Evolutionary conservation across 805 yeast genomes (phyloP).

Genomic region (Teunomyces gatunensis): DNA sequence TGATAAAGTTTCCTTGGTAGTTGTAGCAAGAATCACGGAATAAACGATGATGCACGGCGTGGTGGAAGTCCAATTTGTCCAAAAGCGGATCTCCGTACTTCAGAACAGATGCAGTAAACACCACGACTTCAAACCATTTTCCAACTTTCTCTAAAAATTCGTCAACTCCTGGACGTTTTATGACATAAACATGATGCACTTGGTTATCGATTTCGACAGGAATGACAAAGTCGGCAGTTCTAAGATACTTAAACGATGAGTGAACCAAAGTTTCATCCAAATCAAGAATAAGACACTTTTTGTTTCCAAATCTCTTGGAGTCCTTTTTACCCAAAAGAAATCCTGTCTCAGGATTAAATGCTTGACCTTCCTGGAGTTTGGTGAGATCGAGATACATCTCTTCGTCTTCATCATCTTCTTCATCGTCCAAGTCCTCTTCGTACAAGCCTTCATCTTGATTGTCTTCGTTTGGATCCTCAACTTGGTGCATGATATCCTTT

Average conservation of each 20-base stretch:
- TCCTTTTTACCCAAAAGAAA: constrained; percentile 60
- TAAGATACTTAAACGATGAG: constrained; percentile 85
- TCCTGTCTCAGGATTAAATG: constrained; percentile 59
- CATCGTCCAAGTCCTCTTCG: constrained; percentile 5
- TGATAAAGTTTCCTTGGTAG: constrained; percentile 92
- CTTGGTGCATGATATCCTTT: neutral
- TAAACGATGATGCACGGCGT: constrained; percentile 81
- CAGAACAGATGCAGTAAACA: constrained; percentile 93
- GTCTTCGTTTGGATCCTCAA: neutral
- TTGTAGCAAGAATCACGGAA: constrained; percentile 93
- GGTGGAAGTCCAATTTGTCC: constrained; percentile 77
- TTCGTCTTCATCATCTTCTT: constrained; percentile 22
- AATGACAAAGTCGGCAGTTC: constrained; percentile 93
- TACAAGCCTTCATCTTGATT: neutral
- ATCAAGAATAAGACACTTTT: constrained; percentile 87
- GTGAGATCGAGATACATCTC: constrained; percentile 52
- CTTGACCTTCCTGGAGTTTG: constrained; percentile 69
- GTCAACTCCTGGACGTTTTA: constrained; percentile 97
- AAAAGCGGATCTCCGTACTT: constrained; percentile 95
- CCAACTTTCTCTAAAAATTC: constrained; percentile 84
- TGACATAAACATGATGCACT: constrained; percentile 91
- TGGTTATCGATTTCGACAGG: constrained; percentile 96
- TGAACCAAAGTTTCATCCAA: constrained; percentile 96
- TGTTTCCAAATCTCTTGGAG: constrained; percentile 47
- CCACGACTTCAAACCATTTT: constrained; percentile 87